Percentiles rank a stretch among this genome's conserved stretches.
Conservation (phyloP, 106 monocot genomes). For the Dendrobium chrysotoxum region DNA sequence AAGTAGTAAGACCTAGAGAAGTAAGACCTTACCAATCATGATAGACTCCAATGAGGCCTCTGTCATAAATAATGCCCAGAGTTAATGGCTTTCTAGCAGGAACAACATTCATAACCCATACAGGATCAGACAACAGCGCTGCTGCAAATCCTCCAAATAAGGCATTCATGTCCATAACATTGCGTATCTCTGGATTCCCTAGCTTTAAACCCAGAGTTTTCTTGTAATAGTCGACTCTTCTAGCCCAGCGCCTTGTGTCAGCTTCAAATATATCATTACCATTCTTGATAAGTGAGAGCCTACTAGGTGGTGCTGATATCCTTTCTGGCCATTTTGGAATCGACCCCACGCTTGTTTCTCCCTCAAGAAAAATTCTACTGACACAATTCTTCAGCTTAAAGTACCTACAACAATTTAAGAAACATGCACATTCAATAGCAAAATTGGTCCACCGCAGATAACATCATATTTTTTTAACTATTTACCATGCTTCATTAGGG, state of each 20-base stretch:
- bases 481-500: slow-evolving; percentile 82
- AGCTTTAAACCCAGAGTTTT: slow-evolving; percentile 65
- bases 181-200: slow-evolving; percentile 49
- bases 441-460: background rate
- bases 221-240: slow-evolving; percentile 74
- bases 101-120: slow-evolving; percentile 97
- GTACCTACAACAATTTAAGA: slow-evolving; percentile 50
- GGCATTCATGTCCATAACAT: slow-evolving; percentile 99
- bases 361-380: slow-evolving; percentile 23
- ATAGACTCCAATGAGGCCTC: slow-evolving; percentile 90
- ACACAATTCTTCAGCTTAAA: slow-evolving; percentile 72
- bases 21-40: slow-evolving; percentile 72
- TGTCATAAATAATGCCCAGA: slow-evolving; percentile 75
- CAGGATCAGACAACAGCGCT: slow-evolving; percentile 49
- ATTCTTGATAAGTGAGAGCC: slow-evolving; percentile 59
- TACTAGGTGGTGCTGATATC: slow-evolving; percentile 35
- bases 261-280: slow-evolving; percentile 62
- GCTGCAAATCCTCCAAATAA: slow-evolving; percentile 93
- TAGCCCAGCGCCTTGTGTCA: slow-evolving; percentile 60
- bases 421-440: background rate
- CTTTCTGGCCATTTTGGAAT: slow-evolving; percentile 83
- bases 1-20: slow-evolving; percentile 11
- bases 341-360: slow-evolving; percentile 39
- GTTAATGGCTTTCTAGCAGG: slow-evolving; percentile 72
- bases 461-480: background rate